Evolutionary conservation across 305 asterid genomes (phyloP).

Genomic region (Fraxinus angustifolia): DNA sequence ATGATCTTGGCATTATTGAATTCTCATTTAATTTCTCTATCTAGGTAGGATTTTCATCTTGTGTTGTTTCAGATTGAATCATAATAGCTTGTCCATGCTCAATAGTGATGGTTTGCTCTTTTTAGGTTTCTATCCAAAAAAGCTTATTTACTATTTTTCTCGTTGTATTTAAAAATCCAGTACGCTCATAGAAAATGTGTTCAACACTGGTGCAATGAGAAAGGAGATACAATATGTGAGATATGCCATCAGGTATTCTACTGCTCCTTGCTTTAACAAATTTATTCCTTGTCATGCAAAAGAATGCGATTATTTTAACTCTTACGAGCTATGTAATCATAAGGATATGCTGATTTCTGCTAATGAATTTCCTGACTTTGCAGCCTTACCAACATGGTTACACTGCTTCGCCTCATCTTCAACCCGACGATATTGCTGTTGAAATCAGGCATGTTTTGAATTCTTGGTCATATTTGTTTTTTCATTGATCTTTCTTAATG

Average conservation of each 20-base stretch:
- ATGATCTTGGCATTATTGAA: neutral
- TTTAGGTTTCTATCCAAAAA: neutral
- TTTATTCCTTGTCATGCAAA: neutral
- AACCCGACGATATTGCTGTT: constrained; percentile 33
- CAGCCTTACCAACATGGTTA: constrained; percentile 53
- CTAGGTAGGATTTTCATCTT: neutral
- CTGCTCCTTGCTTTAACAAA: neutral
- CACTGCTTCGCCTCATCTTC: constrained; percentile 43
- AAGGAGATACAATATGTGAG: constrained; percentile 6
- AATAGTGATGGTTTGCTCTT: neutral
- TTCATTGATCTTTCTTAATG: neutral
- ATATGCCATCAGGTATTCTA: constrained; percentile 3
- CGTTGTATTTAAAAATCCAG: neutral
- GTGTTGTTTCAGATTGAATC: neutral
- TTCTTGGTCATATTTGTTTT: neutral
- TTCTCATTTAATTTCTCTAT: neutral
- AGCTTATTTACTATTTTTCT: neutral
- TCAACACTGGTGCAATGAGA: constrained; percentile 6
- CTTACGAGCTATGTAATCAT: neutral
- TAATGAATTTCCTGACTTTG: neutral
- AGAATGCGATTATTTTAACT: neutral
- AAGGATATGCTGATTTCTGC: constrained; percentile 1
- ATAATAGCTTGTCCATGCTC: neutral
- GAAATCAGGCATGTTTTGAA: constrained; percentile 36
- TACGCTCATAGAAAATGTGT: neutral